Base-by-base conservation (phyloP, 768 basidiomycete genomes). In the Leccinum longicurvipes region DNA sequence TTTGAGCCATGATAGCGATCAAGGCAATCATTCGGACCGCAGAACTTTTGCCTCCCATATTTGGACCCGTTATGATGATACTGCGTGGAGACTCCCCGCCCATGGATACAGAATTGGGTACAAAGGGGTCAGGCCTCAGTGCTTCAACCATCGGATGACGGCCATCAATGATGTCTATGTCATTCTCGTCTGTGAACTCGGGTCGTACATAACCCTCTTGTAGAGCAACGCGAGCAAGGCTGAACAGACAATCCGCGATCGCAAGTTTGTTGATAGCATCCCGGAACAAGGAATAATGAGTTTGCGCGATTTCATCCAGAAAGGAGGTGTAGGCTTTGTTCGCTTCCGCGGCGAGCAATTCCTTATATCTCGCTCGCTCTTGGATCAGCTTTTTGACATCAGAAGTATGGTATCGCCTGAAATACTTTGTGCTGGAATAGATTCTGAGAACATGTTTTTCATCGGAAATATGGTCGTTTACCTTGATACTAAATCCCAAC, bases 91-190 rank as follows among this genome's bases (percentile, higher is more conserved):
- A 66, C 14, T 66, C 76, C 17, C 74, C 79, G 8, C 87, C 87
- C 67, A 97, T 83, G 1, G 71, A 63, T 17, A 96, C 70, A 12
- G 84, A 81, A 68, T 97, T 98, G 3, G 93, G 87, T 1, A 98
- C 86, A 71, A 92, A 96, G 2, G 93, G 91, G 58, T 90, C 84
- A 1, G 85, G 73, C 36, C 84, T 77, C 21, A 94, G 72, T 9
- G 79, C 79, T 69, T 97, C 95, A 15, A 95, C 83, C 83, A 98
- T 93, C 0, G 96, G 96, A 75, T 99, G 96, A 11, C 93, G 80
- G 0, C 92, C 95, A n/a, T 86, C 83, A 11, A 79, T 72, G 28
- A 98, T 89, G 57, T 91, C 85, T 12, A 98, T 74, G 24, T 69
- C 69, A 47, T 85, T 81, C 27, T 84, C 82, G 7, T 85, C 80